Conservation (phyloP, 2,329 filamentous ascomycete species). For the Phyllosticta ampelicida region DNA sequence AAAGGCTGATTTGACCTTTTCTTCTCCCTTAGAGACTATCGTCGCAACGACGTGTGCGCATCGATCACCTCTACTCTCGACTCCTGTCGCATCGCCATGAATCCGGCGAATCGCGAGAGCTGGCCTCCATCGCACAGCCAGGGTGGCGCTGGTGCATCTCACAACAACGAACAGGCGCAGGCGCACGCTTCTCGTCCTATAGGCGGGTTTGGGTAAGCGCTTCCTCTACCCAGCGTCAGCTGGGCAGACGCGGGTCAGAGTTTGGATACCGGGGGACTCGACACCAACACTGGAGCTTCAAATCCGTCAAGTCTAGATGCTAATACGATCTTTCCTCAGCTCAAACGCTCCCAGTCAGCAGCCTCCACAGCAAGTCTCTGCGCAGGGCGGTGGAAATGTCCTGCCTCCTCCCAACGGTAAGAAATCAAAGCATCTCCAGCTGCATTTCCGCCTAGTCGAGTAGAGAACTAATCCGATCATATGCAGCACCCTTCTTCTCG, state of each 20-base stretch:
- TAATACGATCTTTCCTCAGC: conserved; percentile 13
- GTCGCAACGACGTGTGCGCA: not conserved
- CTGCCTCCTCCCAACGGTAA: conserved; percentile 31
- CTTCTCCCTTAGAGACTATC: not conserved
- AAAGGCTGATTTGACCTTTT: conserved; percentile 1
- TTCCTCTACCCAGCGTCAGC: not conserved
- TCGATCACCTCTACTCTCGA: not conserved
- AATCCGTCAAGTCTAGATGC: not conserved
- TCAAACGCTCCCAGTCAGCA: conserved; percentile 23
- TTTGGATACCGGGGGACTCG: not conserved
- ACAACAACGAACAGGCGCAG: conserved; percentile 26
- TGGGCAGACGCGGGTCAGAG: not conserved
- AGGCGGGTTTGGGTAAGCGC: conserved; percentile 24
- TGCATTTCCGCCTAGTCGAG: not conserved
- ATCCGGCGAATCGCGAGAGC: conserved; percentile 30
- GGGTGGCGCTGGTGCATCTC: conserved; percentile 38
- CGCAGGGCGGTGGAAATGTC: conserved; percentile 26
- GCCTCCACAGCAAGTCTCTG: conserved; percentile 24
- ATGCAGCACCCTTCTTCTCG: conserved; percentile 29
- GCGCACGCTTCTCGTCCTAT: conserved; percentile 24
- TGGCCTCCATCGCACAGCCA: conserved; percentile 36
- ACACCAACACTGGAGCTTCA: not conserved
- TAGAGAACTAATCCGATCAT: not conserved
- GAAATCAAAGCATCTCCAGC: conserved; percentile 3
- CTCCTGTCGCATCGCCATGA: conserved; percentile 18